Base-by-base conservation (phyloP, 2,329 filamentous ascomycete genomes). In the Sarocladium kiliense region DNA sequence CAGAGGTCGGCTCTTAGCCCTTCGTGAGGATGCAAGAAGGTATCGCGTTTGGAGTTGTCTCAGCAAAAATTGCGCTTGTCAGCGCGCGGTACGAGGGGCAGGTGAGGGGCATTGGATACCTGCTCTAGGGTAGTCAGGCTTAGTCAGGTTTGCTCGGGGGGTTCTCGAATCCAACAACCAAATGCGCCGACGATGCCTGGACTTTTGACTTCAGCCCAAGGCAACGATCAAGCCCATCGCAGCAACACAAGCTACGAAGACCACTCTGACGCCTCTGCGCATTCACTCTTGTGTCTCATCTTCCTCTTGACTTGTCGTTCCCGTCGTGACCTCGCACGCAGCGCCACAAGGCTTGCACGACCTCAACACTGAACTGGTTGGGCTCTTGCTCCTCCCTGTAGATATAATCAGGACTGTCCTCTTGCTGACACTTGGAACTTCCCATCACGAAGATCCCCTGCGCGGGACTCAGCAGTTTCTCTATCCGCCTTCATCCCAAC, bases 341-440 rank as follows among this genome's bases (percentile, higher is more conserved):
- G 25, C 21, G 44, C 18, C n/a, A 47, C 12, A 27, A 23, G 44
- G 27, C 47, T 51, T 51, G 47, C 47, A 51, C 47, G 16, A 51
- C 47, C 47, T 71, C 69, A 67, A 66, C 64, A 68, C 65, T 71
- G 66, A 70, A 71, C 70, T 65, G 71, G 71, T 73, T 72, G 69
- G 71, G 69, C 69, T 70, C 70, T 70, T 66, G 47, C 64, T 70
- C 65, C 69, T n/a, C 60, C 62, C 61, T 66, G 59, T 64, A 62
- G 59, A 58, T 59, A 39, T 37, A 21, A 53, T 11, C 32, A 53
- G 50, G 26, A 53, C 50, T 41, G 23, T n/a, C 63, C 58, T 60
- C 59, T 64, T 63, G 67, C 71, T 73, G 71, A 73, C 71, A 63
- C 65, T 61, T 64, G 49, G 5, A 27, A 11, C 30, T 56, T 63